Base-by-base conservation (phyloP, 768 basidiomycete genomes). In the Russula lepida region DNA sequence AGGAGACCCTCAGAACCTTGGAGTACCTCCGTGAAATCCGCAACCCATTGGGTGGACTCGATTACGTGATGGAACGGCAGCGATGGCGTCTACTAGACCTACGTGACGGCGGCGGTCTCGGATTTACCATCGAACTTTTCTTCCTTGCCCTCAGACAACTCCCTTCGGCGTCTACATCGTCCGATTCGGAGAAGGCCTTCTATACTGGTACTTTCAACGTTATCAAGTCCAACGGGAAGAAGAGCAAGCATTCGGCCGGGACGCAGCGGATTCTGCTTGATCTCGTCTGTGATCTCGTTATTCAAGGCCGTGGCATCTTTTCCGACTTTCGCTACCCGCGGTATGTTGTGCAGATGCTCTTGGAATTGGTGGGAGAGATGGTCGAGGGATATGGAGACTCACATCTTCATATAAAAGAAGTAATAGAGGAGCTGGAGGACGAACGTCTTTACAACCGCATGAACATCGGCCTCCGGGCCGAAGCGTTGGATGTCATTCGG, bases 101-200 rank as follows among this genome's bases (percentile, higher is more conserved):
- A 21, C 43, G 44, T n/a, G 52, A 59, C n/a, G 33, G 52, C 3
- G 2, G 44, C 11, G 44, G 58, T 35, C 52, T 59, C 4, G 52
- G 58, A 0, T 48, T 30, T 47, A 46, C 51, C 1, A 12, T 59
- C 7, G 58, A 59, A 19, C 58, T 59, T n/a, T 53, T 53, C 43
- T 59, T 59, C 43, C 52, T 59, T 13, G 19, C 52, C n/a, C 35
- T 48, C n/a, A 28, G 52, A 48, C 44, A 59, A 41, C n/a, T 47
- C 23, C 28, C 3, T 27, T 13, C 44, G 4, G 5, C 23, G 23
- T 12, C 32, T 7, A 4, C 25, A 19, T 48, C 33, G 1, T 3
- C 15, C 19, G 43, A 48, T 15, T 13, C 6, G n/a, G 2, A 21
- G 30, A 0, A 4, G 1, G n/a, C n/a, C n/a, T 23, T 46, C 25